These are phyloP conservation scores for Fusarium gaditjirri DNA, from an alignment of 2,329 filamentous ascomycete species.

Conservation along the genomic window DNA sequence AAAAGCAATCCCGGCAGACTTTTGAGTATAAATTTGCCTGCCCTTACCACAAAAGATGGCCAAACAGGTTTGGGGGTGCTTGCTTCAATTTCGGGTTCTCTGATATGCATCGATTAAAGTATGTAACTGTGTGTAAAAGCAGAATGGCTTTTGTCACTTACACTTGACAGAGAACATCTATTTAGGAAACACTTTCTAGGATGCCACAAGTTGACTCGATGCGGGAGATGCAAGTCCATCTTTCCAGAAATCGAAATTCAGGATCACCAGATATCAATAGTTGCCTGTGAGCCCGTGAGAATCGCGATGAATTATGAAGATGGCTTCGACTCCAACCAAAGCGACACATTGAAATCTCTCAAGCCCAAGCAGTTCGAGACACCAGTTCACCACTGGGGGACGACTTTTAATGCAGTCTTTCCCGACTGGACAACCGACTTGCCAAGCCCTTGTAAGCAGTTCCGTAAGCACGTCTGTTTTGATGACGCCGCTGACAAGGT, in stretches of 20 bases:
- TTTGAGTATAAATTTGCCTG: neutral
- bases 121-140: neutral
- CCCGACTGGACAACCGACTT: neutral
- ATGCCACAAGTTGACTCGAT: rapidly evolving
- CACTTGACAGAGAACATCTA: neutral
- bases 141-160: neutral
- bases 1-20: neutral
- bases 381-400: neutral
- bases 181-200: neutral
- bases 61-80: neutral
- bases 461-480: no score
- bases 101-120: neutral
- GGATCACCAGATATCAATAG: neutral
- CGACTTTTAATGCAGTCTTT: neutral
- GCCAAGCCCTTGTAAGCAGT: neutral
- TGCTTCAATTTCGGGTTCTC: neutral
- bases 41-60: neutral
- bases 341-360: neutral
- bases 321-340: neutral
- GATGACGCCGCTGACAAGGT: neutral
- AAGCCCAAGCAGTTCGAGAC: neutral
- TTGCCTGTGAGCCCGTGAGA: neutral
- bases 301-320: neutral
- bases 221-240: neutral
- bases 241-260: neutral